Conservation (phyloP, 2,329 filamentous ascomycete species). For the Thielaviopsis punctulata region DNA sequence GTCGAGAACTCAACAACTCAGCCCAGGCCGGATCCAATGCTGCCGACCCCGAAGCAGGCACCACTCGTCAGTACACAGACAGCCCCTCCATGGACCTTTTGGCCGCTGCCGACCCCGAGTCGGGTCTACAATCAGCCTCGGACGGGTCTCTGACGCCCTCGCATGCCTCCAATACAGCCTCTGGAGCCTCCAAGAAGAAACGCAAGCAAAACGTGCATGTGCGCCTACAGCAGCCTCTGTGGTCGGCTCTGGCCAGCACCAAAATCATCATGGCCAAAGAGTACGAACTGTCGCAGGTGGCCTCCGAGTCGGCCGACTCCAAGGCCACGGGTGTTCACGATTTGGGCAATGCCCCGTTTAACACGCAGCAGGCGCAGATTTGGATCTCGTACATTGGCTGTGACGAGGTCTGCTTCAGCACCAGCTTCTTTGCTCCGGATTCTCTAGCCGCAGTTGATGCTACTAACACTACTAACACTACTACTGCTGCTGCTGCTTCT, state of each 20-base stretch:
- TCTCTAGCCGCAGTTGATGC: slow-evolving; percentile 13
- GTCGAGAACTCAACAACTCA: slow-evolving; percentile 33
- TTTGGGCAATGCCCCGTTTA: slow-evolving; percentile 58
- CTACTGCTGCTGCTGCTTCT: background rate
- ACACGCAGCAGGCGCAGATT: slow-evolving; percentile 51
- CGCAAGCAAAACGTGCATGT: slow-evolving; percentile 84
- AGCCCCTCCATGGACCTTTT: slow-evolving; percentile 1
- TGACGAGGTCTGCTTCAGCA: slow-evolving; percentile 62
- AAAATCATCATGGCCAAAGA: slow-evolving; percentile 94
- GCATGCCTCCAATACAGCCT: slow-evolving; percentile 24
- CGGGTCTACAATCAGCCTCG: slow-evolving; percentile 21
- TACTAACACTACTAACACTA: slow-evolving; percentile 18
- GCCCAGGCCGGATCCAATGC: slow-evolving; percentile 21
- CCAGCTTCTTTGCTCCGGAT: slow-evolving; percentile 38
- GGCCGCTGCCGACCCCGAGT: slow-evolving; percentile 13
- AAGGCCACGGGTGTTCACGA: slow-evolving; percentile 63
- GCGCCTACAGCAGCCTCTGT: slow-evolving; percentile 76
- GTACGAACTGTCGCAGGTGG: slow-evolving; percentile 64
- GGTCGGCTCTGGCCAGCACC: slow-evolving; percentile 86
- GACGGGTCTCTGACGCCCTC: slow-evolving; percentile 16
- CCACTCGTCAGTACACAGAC: slow-evolving; percentile 2
- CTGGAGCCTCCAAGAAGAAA: slow-evolving; percentile 58
- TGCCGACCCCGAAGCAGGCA: slow-evolving; percentile 14
- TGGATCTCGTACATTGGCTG: slow-evolving; percentile 69
- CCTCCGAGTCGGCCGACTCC: slow-evolving; percentile 54